Percentiles rank a stretch among this genome's conserved stretches.
phyloP scores from a whole-genome alignment of 352 stramenopile genomes.

The Pythium diclinum region DNA sequence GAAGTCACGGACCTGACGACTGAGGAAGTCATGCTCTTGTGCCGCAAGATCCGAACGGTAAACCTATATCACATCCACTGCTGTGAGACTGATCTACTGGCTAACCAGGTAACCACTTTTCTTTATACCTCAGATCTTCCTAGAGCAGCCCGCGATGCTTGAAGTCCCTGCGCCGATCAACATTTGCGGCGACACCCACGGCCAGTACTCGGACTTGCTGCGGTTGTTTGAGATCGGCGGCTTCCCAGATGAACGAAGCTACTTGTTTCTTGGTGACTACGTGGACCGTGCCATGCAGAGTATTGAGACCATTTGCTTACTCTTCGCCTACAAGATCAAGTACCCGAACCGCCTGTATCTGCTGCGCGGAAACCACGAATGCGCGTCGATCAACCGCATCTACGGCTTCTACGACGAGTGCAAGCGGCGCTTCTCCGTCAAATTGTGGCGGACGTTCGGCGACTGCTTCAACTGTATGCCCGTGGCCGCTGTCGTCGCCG shows the following conservation, averaged over 20 bases:
- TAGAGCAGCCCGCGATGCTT: slow-evolving; percentile 93
- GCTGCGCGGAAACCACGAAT: slow-evolving; percentile 98
- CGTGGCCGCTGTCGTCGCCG: slow-evolving; percentile 93
- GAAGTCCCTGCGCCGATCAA: slow-evolving; percentile 95
- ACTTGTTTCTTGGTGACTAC: slow-evolving; percentile 85
- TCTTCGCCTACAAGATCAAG: slow-evolving; percentile 99
- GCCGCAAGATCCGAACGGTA: slow-evolving; percentile 73
- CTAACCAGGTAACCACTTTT: background rate
- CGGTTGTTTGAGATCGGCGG: slow-evolving; percentile 94
- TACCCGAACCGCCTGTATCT: slow-evolving; percentile 98
- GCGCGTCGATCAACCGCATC: slow-evolving; percentile 97
- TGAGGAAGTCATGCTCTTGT: slow-evolving; percentile 76
- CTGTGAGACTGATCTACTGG: background rate
- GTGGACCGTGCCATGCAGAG: slow-evolving; percentile 95
- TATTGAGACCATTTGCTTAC: slow-evolving; percentile 97
- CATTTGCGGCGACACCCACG: slow-evolving; percentile 97
- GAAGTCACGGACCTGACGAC: slow-evolving; percentile 77
- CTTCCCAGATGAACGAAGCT: slow-evolving; percentile 83
- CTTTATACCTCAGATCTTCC: slow-evolving; percentile 51
- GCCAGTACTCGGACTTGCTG: slow-evolving; percentile 98
- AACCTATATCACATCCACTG: background rate
- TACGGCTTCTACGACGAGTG: slow-evolving; percentile 99
- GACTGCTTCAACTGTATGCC: slow-evolving; percentile 99
- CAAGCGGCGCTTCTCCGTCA: slow-evolving; percentile 92
- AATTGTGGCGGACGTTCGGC: slow-evolving; percentile 94